Evolutionary conservation across 2,329 filamentous ascomycete species (phyloP), one percentile per base, ranked within the genome.

Genomic region (Epichloe brachyelytri): DNA sequence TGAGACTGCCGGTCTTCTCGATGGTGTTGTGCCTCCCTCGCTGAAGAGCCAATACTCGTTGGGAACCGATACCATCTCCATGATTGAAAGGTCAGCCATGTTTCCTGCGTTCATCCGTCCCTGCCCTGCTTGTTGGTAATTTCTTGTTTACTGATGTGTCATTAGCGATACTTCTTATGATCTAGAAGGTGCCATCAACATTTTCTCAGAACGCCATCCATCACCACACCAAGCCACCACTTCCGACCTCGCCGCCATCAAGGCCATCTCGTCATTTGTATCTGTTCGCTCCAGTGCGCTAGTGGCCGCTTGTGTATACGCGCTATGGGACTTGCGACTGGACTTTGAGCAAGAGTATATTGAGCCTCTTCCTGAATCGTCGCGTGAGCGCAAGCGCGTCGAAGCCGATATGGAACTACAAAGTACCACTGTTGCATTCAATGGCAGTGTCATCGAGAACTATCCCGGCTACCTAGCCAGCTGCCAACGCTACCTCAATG

Each of bases 401-500:
- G 78, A 81, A 57, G 67, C 68, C 15, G 79, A 80, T 55, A 69
- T 68, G 2, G 64, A 69, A 43, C 62, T 75, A 7, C 61, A 63
- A 36, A 67, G 69, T 51, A 81, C 78, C 3, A 74, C 78, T 2
- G 79, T 91, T n/a, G 84, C 84, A 3, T 90, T 84, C 66, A 89
- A 88, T 61, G 86, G 86, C 43, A 85, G 82, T 30, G 85, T 91
- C 47, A 82, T 90, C 48, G 85, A 90, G 66, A 82, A 83, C 58
- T 91, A 90, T 61, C 85, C 86, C 0, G 70, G 72, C 7, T 91
- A 88, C 64, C 71, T 77, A 20, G 66, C 65, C 34, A 73, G 69
- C 41, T 83, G 82, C 59, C 85, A 90, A 63, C 62, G 62, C 5
- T 80, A 81, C 57, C 67, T 90, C 45, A 72, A 88, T 59, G 68